Evolutionary conservation across 441 rosid species (phyloP).

Genomic region (Pelargonium cotyledonis): DNA sequence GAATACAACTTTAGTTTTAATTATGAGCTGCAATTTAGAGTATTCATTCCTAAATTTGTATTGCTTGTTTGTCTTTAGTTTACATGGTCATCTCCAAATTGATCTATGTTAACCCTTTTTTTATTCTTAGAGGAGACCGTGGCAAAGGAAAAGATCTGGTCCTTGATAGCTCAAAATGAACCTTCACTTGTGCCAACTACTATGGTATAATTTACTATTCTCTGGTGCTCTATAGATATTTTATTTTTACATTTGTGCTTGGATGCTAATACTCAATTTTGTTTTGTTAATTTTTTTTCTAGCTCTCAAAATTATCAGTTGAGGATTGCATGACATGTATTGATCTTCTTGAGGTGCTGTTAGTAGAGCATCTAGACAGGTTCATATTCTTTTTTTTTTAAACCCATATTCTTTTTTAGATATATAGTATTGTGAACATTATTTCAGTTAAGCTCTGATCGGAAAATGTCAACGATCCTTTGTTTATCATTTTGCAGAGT

Average conservation of each 20-base stretch:
- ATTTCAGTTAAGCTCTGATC: constrained; percentile 4
- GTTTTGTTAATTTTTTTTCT: constrained; percentile 13
- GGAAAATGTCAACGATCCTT: constrained; percentile 12
- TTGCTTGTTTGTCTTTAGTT: constrained; percentile 17
- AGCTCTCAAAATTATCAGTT: constrained; percentile 66
- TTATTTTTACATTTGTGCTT: not conserved
- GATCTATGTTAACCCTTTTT: not conserved
- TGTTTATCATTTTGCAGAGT: constrained; percentile 44
- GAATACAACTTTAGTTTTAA: not conserved
- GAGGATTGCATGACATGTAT: constrained; percentile 77
- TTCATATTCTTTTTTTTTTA: constrained; percentile 18
- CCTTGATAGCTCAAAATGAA: constrained; percentile 78
- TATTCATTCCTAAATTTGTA: constrained; percentile 14
- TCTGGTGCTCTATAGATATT: constrained; percentile 6
- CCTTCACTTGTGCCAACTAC: constrained; percentile 69
- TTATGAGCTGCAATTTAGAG: constrained; percentile 6
- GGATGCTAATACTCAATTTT: not conserved
- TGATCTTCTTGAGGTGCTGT: constrained; percentile 78
- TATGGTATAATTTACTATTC: constrained; percentile 41
- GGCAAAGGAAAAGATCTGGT: constrained; percentile 90
- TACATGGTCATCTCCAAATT: not conserved
- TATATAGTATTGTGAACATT: constrained; percentile 9
- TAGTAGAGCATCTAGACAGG: constrained; percentile 87
- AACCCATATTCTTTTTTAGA: too few relatives aligned
- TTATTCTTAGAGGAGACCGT: constrained; percentile 68